Conservation (phyloP, 2,329 filamentous ascomycete genomes). For the Cyphellophora europaea region DNA sequence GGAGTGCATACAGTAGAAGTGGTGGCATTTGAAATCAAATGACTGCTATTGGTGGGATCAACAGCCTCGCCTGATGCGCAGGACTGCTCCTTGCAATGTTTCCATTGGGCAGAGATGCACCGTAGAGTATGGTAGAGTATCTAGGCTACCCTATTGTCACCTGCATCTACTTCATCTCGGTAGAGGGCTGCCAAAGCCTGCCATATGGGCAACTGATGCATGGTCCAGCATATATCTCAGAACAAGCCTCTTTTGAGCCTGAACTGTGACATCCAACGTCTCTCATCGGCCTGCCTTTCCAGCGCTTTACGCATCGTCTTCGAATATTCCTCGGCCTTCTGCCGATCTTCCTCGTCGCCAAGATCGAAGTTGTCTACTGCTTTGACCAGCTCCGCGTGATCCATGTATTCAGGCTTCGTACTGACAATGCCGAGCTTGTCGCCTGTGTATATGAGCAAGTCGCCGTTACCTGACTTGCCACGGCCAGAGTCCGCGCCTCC, state of each 20-base stretch:
- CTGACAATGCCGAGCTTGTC: slow-evolving; percentile 62
- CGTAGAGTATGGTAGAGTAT: too few species aligned
- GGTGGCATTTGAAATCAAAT: too few species aligned
- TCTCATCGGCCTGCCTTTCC: slow-evolving; percentile 68
- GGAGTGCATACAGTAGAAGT: too few species aligned
- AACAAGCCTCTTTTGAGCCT: slow-evolving; percentile 32
- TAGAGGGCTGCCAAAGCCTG: too few species aligned
- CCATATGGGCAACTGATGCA: too few species aligned
- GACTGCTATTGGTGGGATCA: too few species aligned
- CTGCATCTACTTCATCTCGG: too few species aligned
- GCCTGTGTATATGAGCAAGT: slow-evolving; percentile 79
- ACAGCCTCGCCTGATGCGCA: too few species aligned
- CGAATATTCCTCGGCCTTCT: slow-evolving; percentile 52
- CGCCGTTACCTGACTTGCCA: slow-evolving; percentile 60
- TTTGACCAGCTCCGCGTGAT: slow-evolving; percentile 25
- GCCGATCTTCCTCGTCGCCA: slow-evolving; percentile 28
- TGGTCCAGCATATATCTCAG: too few species aligned
- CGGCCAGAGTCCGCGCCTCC: slow-evolving; percentile 44
- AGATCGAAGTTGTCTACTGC: slow-evolving; percentile 31
- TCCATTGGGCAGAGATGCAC: too few species aligned
- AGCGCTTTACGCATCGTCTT: slow-evolving; percentile 65
- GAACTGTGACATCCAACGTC: slow-evolving; percentile 62
- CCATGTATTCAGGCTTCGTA: slow-evolving; percentile 23
- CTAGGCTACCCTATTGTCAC: too few species aligned
- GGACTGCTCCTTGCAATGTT: too few species aligned